A percentile compares a stretch with the other conserved stretches of the same genome.
Evolutionary conservation across 768 basidiomycete species (phyloP).

Genomic region (Hericium rajendrae): DNA sequence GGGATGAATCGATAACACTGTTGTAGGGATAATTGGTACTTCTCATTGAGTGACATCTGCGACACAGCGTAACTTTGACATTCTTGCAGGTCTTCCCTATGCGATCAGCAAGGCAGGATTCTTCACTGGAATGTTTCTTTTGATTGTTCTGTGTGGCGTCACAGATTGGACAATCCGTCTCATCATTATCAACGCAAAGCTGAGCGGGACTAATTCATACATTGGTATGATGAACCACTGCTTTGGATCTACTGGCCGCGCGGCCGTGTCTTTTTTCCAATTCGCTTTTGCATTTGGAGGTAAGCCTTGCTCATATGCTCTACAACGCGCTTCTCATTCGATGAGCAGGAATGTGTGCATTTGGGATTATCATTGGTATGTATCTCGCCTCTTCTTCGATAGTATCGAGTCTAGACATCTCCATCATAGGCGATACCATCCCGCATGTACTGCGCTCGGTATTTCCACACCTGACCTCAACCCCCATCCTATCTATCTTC

Average conservation of each 20-base stretch:
- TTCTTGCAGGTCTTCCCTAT: constrained; percentile 71
- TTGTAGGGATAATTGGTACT: constrained; percentile 64
- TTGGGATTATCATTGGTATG: constrained; percentile 84
- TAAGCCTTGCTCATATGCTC: constrained; percentile 21
- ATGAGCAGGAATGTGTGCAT: constrained; percentile 84
- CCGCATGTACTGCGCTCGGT: constrained; percentile 86
- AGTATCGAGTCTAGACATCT: not conserved
- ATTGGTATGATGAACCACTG: constrained; percentile 92
- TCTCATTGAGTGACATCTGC: not conserved
- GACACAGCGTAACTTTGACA: no score
- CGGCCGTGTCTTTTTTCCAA: constrained; percentile 93
- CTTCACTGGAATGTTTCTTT: constrained; percentile 73
- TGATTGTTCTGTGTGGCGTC: constrained; percentile 68
- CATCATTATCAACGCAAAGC: constrained; percentile 91
- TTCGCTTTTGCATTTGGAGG: constrained; percentile 97
- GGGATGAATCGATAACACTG: not conserved
- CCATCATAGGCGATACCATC: constrained; percentile 73
- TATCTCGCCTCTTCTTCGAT: not conserved
- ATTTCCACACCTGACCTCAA: constrained; percentile 56
- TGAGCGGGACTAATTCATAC: constrained; percentile 86
- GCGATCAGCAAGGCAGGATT: constrained; percentile 93
- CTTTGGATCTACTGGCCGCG: constrained; percentile 86
- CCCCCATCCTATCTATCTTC: constrained; percentile 69
- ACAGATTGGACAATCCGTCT: constrained; percentile 99
- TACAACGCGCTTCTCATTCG: not conserved